Base-by-base conservation (phyloP, 2,329 filamentous ascomycete genomes). In the Epichloe sylvatica region DNA sequence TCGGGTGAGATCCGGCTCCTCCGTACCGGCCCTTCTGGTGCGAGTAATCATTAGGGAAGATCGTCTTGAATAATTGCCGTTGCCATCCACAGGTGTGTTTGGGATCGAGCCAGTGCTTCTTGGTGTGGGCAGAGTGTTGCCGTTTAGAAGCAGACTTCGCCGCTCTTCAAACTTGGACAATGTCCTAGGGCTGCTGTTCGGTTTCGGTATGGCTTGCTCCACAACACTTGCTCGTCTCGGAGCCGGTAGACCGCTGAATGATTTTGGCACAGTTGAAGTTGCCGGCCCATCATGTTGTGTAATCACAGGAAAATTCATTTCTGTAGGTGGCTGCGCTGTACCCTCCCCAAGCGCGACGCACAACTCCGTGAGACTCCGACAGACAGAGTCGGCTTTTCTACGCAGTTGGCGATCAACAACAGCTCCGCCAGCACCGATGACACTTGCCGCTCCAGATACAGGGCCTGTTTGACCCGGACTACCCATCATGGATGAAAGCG, bases 341-440 rank as follows among this genome's bases (percentile, higher is more conserved):
- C 62, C 63, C 39, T 80, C 84, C 33, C 82, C 81, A 49, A 98
- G 70, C 1, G 89, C 86, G 50, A 98, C 77, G 62, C 88, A 95
- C 6, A 98, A 74, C 65, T 98, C 92, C 0, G 91, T 97, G 55
- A 98, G 70, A 60, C 86, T 92, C 49, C 91, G 84, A 64, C 92
- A 97, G 62, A 98, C 81, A 60, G 85, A 89, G 62, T 98, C 91
- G 30, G 88, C 87, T 66, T 95, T 96, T 54, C 91, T 81, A 45
- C 89, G 81, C 15, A 95, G 74, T 62, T 94, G 87, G 46, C 92
- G 80, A 62, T 98, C 91, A 1, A 86, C 83, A 11, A 81, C 72
- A n/a, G 41, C 35, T 12, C 69, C 65, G 46, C 67, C 66, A 35
- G 70, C 67, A 33, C 82, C 78, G 51, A 82, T 76, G 46, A 75